A percentile compares a stretch with the other conserved stretches of the same genome.
Evolutionary conservation across 2,329 filamentous ascomycete genomes (phyloP).

Genomic region (Dothistroma pini): DNA sequence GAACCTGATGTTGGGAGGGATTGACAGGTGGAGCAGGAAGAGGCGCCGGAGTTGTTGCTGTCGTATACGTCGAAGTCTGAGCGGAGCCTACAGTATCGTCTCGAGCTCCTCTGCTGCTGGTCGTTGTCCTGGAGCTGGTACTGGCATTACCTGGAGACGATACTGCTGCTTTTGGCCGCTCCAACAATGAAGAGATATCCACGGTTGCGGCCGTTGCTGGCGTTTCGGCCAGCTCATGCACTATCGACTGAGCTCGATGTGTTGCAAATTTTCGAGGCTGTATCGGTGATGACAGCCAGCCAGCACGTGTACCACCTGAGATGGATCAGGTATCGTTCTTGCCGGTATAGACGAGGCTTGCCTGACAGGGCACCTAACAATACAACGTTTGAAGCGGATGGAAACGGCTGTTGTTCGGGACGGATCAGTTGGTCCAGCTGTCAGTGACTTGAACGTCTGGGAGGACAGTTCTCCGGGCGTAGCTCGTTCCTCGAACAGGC

Average conservation of each 20-base stretch:
- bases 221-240: constrained; percentile 42
- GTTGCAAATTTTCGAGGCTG: neutral
- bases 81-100: constrained; percentile 23
- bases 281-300: neutral
- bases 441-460: neutral
- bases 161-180: constrained; percentile 66
- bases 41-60: constrained; percentile 24
- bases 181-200: constrained; percentile 92
- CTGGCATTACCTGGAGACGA: constrained; percentile 52
- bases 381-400: constrained; percentile 10
- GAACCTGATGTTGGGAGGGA: constrained; percentile 13
- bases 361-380: constrained; percentile 2
- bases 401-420: constrained; percentile 16
- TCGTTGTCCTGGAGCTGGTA: constrained; percentile 33
- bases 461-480: constrained; percentile 1
- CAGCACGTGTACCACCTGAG: neutral
- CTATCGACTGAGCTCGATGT: neutral
- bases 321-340: neutral
- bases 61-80: constrained; percentile 24
- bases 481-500: constrained; percentile 2
- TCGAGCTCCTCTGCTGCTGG: constrained; percentile 23
- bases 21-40: constrained; percentile 20
- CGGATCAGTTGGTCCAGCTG: constrained; percentile 6
- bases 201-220: constrained; percentile 64
- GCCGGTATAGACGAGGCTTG: constrained; percentile 1